Base-by-base conservation (phyloP, 2,329 filamentous ascomycete species). In the Sporothrix phasma region DNA sequence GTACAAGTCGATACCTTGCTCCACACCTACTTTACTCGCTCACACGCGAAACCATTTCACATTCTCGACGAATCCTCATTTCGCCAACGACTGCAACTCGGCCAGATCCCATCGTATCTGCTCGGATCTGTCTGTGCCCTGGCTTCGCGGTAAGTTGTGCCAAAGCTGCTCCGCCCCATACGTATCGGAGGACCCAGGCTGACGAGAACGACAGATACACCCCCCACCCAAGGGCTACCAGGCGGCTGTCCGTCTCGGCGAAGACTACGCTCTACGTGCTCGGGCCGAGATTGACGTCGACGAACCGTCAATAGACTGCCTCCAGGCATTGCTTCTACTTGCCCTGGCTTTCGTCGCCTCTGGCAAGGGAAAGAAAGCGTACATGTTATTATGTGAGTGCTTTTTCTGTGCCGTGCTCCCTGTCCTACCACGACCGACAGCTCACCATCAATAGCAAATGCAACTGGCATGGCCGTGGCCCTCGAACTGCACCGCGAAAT, bases 41-140 rank as follows among this genome's bases (percentile, higher is more conserved):
- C 92, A 45, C 90, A 96, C 72, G 88, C 87, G 60, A 93, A 92
- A 71, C 89, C 90, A 1, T 94, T 88, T 69, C 85, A 89, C 71
- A 87, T 95, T 61, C 78, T 96, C 3, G 90, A 95, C 71, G 90
- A 96, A 74, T 79, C 86, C 0, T 84, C 83, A 0, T 86, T 89
- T 10, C 82, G 90, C 64, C 89, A 92, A 74, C 81, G 86, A 26
- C 76, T 91, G 67, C 87, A 89, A 69, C 75, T 86, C 10, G 86
- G 86, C 58, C 87, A 89, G 70, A 76, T 93, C 3, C 81, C 84
- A 3, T 69, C 71, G 26, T 83, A 81, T 68, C 74, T 86, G 47
- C 72, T 81, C 6, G 76, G 81, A 69, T 81, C 83, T 8, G 82
- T 87, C 59, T 87, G 81, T 68, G 84, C 84, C 17, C 79, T 88